Base-by-base conservation (phyloP, 2,329 filamentous ascomycete genomes). In the Alternaria triticina region DNA sequence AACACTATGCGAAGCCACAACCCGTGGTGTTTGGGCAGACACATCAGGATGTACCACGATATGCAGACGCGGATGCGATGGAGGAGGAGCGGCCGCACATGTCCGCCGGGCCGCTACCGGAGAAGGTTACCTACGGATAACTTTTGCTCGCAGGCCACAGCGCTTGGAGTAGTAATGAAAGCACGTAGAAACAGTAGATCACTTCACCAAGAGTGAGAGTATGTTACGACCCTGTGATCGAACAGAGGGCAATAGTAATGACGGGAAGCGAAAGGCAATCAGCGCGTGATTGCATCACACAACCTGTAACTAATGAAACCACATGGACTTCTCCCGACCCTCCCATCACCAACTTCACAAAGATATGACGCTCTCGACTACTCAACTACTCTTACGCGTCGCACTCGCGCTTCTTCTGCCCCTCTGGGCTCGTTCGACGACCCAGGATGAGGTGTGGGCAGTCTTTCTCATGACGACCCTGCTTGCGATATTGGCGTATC, bases 121-220 rank as follows among this genome's bases (percentile, higher is more conserved):
- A 74, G 10, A 76, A 75, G 61, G 71, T 74, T 12, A 69, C 57
- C 9, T 75, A 75, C 20, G 45, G 59, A 22, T 73, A 23, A 68
- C 60, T 40, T 22, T 60, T n/a, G 57, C 49, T 25, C 13, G 20
- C 30, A 25, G n/a, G 3, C n/a, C 22, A 49, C 25, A 2, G 2
- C 9, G 0, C 23, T 28, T 20, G 6, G n/a, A 6, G 45, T 27
- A 7, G 5, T 23, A 49, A 17, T 49, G 45, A 11, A 8, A 15
- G 15, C 13, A 36, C 13, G 33, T 36, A 36, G 7, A n/a, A 36
- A n/a, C 13, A 7, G 13, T n/a, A n/a, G 13, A 36, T 4, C 33
- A 36, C 33, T 33, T 6, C 33, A n/a, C 33, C 33, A 6, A 15
- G 2, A 52, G 20, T 52, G 20, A n/a, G 25, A 23, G 8, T 9